phyloP scores from a whole-genome alignment of 768 basidiomycete species.

The Hygrocybe punicea region DNA sequence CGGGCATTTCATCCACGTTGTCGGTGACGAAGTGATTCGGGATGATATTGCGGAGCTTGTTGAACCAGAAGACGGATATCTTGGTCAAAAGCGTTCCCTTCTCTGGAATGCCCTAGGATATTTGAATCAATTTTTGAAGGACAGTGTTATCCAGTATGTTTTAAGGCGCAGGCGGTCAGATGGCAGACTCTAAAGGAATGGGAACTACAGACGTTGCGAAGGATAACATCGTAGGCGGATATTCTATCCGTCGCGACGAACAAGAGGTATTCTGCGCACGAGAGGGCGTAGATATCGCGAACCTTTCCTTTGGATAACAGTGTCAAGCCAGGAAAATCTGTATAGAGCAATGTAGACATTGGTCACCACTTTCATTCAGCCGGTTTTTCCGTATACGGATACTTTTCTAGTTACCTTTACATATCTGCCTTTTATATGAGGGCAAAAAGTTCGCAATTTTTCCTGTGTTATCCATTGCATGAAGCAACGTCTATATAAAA shows the following conservation, averaged over 20 bases:
- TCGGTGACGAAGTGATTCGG: slow-evolving; percentile 88
- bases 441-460: too few relatives aligned
- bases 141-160: too few relatives aligned
- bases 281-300: slow-evolving; percentile 84
- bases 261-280: slow-evolving; percentile 68
- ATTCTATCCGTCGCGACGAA: slow-evolving; percentile 96
- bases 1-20: slow-evolving; percentile 77
- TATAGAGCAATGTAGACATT: slow-evolving; percentile 44
- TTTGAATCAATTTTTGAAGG: background rate
- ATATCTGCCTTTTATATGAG: too few relatives aligned
- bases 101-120: slow-evolving; percentile 79
- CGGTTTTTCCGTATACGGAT: too few relatives aligned
- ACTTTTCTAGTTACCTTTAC: too few relatives aligned
- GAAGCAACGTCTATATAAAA: too few relatives aligned
- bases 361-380: too few relatives aligned
- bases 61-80: slow-evolving; percentile 95
- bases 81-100: slow-evolving; percentile 89
- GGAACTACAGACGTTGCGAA: slow-evolving; percentile 71
- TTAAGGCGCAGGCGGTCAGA: too few relatives aligned
- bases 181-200: background rate
- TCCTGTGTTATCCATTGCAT: too few relatives aligned
- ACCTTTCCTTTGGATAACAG: slow-evolving; percentile 92
- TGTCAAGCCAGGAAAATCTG: slow-evolving; percentile 57
- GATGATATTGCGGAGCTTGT: slow-evolving; percentile 71
- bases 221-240: slow-evolving; percentile 93